phyloP scores from a whole-genome alignment of 148 eudicot genomes.

The Rhododendron griersonianum region DNA sequence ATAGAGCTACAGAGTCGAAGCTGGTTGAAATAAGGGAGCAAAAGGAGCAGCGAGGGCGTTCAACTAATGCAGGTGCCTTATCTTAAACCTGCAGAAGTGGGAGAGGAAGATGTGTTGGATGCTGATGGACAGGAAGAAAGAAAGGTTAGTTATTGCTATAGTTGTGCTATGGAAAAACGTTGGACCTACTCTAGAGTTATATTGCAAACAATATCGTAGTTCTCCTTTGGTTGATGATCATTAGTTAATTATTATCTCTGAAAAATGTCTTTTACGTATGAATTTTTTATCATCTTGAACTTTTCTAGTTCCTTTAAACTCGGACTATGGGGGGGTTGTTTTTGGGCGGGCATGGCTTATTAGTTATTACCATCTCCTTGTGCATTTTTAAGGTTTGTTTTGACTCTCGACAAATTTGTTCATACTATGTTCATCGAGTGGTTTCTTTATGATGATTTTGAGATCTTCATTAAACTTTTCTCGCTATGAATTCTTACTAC shows the following conservation, averaged over 20 bases:
- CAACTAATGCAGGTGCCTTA: too few species aligned
- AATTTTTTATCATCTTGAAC: not conserved
- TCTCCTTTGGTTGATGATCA: not conserved
- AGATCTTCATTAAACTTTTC: conserved; percentile 15
- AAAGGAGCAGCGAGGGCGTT: too few species aligned
- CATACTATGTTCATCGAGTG: too few species aligned
- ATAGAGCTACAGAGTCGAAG: too few species aligned
- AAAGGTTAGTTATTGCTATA: too few species aligned
- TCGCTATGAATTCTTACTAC: not conserved
- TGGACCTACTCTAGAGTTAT: not conserved
- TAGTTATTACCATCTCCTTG: conserved; percentile 52
- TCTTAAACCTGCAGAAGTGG: too few species aligned
- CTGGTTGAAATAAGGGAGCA: too few species aligned
- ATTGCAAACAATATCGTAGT: not conserved
- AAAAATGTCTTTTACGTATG: not conserved
- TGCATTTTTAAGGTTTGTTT: conserved; percentile 75
- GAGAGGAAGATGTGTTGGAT: too few species aligned
- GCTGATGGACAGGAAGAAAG: too few species aligned
- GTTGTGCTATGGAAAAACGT: too few species aligned
- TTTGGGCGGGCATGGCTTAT: conserved; percentile 77
- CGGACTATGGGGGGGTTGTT: not conserved
- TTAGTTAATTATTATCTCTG: not conserved
- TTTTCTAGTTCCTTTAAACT: not conserved
- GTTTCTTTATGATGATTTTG: not conserved
- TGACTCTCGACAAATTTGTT: not conserved